Conservation (phyloP, 192 early-diverging fungal genomes). For the Podila clonocystis region DNA sequence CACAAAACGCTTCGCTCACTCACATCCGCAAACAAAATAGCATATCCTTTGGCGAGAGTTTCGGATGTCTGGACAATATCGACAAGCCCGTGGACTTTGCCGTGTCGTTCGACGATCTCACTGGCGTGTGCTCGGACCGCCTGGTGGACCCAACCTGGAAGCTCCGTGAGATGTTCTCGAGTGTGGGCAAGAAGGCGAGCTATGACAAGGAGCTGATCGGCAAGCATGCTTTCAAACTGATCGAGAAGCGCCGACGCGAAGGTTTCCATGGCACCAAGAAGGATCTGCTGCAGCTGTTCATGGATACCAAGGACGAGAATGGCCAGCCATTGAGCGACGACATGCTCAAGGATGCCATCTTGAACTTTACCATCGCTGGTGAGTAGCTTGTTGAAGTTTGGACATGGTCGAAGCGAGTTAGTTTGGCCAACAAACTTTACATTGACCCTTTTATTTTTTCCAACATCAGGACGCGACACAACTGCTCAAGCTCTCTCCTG, state of each 20-base stretch:
- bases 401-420: too few relatives aligned
- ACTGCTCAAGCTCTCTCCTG: conserved; percentile 63
- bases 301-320: conserved; percentile 53
- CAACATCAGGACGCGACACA: conserved; percentile 53
- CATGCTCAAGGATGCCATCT: conserved; percentile 54
- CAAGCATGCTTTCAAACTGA: conserved; percentile 29
- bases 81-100: conserved; percentile 52
- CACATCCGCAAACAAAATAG: neutral
- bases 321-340: conserved; percentile 46
- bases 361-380: conserved; percentile 57
- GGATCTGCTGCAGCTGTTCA: conserved; percentile 57
- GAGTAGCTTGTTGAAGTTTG: neutral
- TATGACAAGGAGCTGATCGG: conserved; percentile 22
- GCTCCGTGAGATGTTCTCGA: conserved; percentile 28
- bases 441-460: conserved; percentile 38
- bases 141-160: conserved; percentile 39
- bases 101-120: conserved; percentile 58
- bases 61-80: conserved; percentile 31
- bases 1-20: too few relatives aligned
- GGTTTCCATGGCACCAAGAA: conserved; percentile 9
- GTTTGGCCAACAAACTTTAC: conserved; percentile 47
- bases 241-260: conserved; percentile 23
- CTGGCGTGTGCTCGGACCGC: conserved; percentile 27
- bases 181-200: conserved; percentile 5
- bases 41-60: conserved; percentile 37